Evolutionary conservation across 1,284 basidiomycete genomes (phyloP), one percentile per base, ranked within the genome.

Genomic region (Cryptococcus floricola): DNA sequence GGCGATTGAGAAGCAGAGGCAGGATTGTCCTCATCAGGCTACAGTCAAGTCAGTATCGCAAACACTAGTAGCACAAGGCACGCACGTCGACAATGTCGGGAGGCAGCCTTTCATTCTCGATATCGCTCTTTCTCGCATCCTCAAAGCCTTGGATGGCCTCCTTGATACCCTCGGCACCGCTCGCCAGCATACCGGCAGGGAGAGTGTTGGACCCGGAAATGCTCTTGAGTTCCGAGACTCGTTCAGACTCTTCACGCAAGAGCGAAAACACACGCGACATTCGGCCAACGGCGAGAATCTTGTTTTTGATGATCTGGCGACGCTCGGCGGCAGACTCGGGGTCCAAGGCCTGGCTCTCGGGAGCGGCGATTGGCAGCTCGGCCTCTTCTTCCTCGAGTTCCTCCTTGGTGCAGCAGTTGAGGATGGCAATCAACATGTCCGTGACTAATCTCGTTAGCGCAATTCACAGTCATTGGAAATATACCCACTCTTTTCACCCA

Each of bases 51-150:
- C 43, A 57, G 46, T 18, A 34, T 4, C 39, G 18, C 5, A 13
- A 27, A 18, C 12, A 37, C 19, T 13, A 12, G 14, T 25, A 34
- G 46, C 12, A 10, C 27, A 6, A 1, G 43, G 42, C 27, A 62
- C 69, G 66, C 48, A 71, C 71, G 70, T 98, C 93, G 72, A 94
- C 89, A 25, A 98, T 84, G 28, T 98, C 93, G 1, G 95, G 95
- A 13, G 94, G 95, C 28, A 97, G 80, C 46, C 91, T 87, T 78
- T 98, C 95, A 79, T 98, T 98, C 80, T 98, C 95, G 68, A 98
- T 98, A 81, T 99, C 96, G 42, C 91, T 93, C 79, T 94, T 95
- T 64, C 95, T 92, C 89, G 95, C 95, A 73, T 98, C 94, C 50
- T 93, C 91, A 73, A 98, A 98, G 64, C 87, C 88, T 62, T 84